These are phyloP conservation scores for Trifolium pratense DNA, from an alignment of 306 rosid species.

Conservation along the genomic window DNA sequence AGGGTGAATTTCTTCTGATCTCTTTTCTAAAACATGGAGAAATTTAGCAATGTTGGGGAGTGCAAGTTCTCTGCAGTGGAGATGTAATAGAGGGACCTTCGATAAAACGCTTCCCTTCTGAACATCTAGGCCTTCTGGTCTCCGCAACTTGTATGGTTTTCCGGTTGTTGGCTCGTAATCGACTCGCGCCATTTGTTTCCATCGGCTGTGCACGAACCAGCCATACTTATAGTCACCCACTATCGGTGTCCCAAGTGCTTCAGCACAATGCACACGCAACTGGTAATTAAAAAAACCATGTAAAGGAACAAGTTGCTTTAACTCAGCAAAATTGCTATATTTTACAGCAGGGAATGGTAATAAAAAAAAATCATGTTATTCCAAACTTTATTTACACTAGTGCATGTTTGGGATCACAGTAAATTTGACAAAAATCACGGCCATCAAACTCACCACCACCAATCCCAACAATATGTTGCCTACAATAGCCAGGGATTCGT, in stretches of 20 bases:
- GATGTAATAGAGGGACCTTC: slow-evolving; percentile 87
- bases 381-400: neutral
- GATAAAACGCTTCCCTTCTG: slow-evolving; percentile 96
- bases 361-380: neutral
- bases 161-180: slow-evolving; percentile 77
- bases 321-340: slow-evolving; percentile 8
- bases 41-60: slow-evolving; percentile 88
- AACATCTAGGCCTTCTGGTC: slow-evolving; percentile 86
- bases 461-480: neutral
- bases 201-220: slow-evolving; percentile 80
- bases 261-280: slow-evolving; percentile 97
- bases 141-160: slow-evolving; percentile 73
- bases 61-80: slow-evolving; percentile 82
- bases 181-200: slow-evolving; percentile 86
- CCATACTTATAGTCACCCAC: slow-evolving; percentile 97
- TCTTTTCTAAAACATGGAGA: slow-evolving; percentile 53
- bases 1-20: slow-evolving; percentile 44
- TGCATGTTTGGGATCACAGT: neutral
- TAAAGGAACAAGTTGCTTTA: slow-evolving; percentile 10
- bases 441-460: neutral
- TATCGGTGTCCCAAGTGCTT: slow-evolving; percentile 96
- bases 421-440: neutral
- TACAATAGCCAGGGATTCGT: neutral
- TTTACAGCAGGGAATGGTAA: neutral
- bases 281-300: slow-evolving; percentile 39